phyloP scores from a whole-genome alignment of 306 rosid genomes.

The Trifolium dubium region DNA sequence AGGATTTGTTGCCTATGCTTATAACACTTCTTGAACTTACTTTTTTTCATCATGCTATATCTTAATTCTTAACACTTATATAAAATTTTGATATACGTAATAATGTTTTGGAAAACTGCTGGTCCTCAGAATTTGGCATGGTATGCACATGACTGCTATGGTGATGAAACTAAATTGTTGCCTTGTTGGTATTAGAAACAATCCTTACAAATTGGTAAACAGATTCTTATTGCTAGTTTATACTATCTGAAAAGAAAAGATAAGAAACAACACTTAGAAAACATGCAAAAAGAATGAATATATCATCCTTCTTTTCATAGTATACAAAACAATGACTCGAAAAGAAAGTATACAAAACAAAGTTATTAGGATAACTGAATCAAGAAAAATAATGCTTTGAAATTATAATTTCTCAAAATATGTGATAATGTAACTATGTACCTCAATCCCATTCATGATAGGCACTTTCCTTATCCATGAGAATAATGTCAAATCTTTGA shows the following conservation, averaged over 20 bases:
- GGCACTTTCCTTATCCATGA: slow-evolving; percentile 91
- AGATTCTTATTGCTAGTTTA: background rate
- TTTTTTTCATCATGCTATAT: slow-evolving; percentile 17
- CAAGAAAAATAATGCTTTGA: background rate
- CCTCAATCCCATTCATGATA: slow-evolving; percentile 73
- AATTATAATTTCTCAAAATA: background rate
- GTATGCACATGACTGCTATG: background rate
- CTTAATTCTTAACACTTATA: background rate
- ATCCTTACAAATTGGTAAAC: background rate
- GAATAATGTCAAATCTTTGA: slow-evolving; percentile 64
- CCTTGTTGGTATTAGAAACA: background rate
- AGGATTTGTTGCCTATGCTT: slow-evolving; percentile 31
- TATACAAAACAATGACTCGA: background rate
- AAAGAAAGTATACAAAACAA: background rate
- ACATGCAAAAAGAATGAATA: too few species aligned
- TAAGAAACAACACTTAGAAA: background rate
- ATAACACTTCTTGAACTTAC: slow-evolving; percentile 30
- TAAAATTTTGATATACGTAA: background rate
- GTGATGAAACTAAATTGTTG: background rate
- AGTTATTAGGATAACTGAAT: background rate
- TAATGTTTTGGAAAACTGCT: background rate
- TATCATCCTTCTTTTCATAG: background rate
- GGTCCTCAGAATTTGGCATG: background rate
- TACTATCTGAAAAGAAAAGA: background rate
- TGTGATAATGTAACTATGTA: slow-evolving; percentile 8